Percentiles rank a stretch among this genome's conserved stretches.
These are phyloP conservation scores for Serendipita vermifera DNA, from an alignment of 768 basidiomycete genomes.

Conservation along the genomic window DNA sequence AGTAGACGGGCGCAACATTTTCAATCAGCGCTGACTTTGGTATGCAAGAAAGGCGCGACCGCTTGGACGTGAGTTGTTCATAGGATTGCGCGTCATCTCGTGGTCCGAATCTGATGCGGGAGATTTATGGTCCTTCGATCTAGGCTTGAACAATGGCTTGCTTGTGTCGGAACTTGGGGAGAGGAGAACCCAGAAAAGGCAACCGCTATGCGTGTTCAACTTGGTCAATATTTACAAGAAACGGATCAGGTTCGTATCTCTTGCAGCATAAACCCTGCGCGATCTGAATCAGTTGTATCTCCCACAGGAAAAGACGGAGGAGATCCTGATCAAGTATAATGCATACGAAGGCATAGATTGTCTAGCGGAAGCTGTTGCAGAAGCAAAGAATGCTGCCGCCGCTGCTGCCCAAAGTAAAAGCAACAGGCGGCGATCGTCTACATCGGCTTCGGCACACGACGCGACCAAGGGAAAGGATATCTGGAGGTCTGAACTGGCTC, in stretches of 20 bases:
- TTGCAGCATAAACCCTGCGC: no score
- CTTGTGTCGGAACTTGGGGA: neutral
- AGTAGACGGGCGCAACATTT: neutral
- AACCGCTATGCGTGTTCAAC: slow-evolving; percentile 3
- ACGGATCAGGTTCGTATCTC: no score
- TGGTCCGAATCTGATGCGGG: neutral
- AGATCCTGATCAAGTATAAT: slow-evolving; percentile 53
- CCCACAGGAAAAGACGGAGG: slow-evolving; percentile 48
- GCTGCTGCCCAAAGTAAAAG: neutral
- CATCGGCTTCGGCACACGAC: slow-evolving; percentile 25
- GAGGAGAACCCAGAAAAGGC: slow-evolving; percentile 1
- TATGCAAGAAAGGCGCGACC: neutral
- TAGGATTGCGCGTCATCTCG: neutral
- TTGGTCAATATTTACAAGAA: neutral
- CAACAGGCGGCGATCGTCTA: neutral
- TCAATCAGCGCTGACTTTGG: neutral
- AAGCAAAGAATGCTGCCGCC: slow-evolving; percentile 37
- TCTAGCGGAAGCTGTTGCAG: slow-evolving; percentile 54
- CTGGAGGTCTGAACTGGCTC: slow-evolving; percentile 54
- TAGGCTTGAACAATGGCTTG: neutral
- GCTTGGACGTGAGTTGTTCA: neutral
- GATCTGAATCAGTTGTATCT: no score
- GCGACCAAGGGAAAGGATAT: slow-evolving; percentile 36
- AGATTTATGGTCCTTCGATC: neutral
- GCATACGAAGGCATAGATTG: slow-evolving; percentile 58